Evolutionary conservation across 1,284 basidiomycete species (phyloP).

Genomic region (Singerocomus inundabilis): DNA sequence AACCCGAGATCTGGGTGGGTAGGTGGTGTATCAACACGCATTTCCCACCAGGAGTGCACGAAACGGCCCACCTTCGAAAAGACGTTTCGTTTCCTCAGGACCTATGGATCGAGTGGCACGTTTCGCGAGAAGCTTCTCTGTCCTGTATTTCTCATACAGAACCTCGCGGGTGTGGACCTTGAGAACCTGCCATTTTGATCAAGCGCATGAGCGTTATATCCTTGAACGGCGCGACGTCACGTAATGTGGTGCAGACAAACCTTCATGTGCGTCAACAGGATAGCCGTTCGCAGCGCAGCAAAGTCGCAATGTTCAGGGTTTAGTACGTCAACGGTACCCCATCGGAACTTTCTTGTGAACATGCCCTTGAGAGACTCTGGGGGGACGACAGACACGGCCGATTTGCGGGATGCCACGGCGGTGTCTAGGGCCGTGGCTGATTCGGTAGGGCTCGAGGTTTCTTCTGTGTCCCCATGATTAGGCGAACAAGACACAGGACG

Average conservation of each 20-base stretch:
- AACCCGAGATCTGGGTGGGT: conserved; percentile 39
- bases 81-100: conserved; percentile 64
- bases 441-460: conserved; percentile 16
- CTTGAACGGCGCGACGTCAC: conserved; percentile 14
- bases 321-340: conserved; percentile 82
- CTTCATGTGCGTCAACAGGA: conserved; percentile 78
- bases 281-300: conserved; percentile 72
- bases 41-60: conserved; percentile 19
- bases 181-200: conserved; percentile 55
- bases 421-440: conserved; percentile 24
- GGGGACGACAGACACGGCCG: conserved; percentile 48
- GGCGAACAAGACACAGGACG: conserved; percentile 8
- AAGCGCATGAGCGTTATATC: conserved; percentile 12
- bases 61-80: conserved; percentile 62
- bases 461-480: conserved; percentile 18
- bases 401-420: conserved; percentile 33
- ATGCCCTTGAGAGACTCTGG: conserved; percentile 67
- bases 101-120: conserved; percentile 75
- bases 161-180: conserved; percentile 79
- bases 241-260: conserved; percentile 40
- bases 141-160: conserved; percentile 79
- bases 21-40: conserved; percentile 24
- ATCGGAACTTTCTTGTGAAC: conserved; percentile 73
- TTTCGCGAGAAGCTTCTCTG: conserved; percentile 79
- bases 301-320: conserved; percentile 82